Conservation (phyloP, 2,329 filamentous ascomycete genomes). For the Fusarium sp. region DNA sequence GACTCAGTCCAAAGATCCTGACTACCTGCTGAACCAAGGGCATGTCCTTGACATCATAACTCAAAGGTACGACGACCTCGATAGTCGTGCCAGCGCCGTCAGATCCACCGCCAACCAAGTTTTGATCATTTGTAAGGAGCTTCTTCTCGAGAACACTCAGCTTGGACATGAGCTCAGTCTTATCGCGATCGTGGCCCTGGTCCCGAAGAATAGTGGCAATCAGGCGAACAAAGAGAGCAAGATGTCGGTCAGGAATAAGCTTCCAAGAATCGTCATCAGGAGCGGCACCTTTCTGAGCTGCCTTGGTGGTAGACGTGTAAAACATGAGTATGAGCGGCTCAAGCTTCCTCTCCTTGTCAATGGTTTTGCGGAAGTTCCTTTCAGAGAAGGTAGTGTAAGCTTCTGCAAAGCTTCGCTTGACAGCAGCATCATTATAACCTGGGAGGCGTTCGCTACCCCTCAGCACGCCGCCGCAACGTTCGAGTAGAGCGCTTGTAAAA, state of each 20-base stretch:
- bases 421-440: constrained; percentile 88
- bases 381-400: constrained; percentile 95
- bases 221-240: constrained; percentile 92
- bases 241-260: constrained; percentile 89
- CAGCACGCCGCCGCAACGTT: constrained; percentile 82
- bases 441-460: constrained; percentile 84
- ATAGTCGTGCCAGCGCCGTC: constrained; percentile 62
- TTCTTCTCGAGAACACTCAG: constrained; percentile 90
- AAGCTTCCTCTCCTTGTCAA: constrained; percentile 92
- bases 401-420: constrained; percentile 93
- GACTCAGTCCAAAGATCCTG: constrained; percentile 83
- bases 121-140: constrained; percentile 91
- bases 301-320: constrained; percentile 93
- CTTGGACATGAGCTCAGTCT: constrained; percentile 83
- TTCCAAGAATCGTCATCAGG: constrained; percentile 90
- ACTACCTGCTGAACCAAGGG: constrained; percentile 88
- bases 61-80: constrained; percentile 84
- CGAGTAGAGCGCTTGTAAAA: constrained; percentile 65
- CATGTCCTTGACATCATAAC: constrained; percentile 97
- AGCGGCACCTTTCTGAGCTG: constrained; percentile 76
- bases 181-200: constrained; percentile 85
- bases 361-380: constrained; percentile 84
- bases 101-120: constrained; percentile 63
- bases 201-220: constrained; percentile 82
- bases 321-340: constrained; percentile 96